Evolutionary conservation across 1,139 yeast genomes (phyloP).

Genomic region (Keqinozyma sinolaborantium): DNA sequence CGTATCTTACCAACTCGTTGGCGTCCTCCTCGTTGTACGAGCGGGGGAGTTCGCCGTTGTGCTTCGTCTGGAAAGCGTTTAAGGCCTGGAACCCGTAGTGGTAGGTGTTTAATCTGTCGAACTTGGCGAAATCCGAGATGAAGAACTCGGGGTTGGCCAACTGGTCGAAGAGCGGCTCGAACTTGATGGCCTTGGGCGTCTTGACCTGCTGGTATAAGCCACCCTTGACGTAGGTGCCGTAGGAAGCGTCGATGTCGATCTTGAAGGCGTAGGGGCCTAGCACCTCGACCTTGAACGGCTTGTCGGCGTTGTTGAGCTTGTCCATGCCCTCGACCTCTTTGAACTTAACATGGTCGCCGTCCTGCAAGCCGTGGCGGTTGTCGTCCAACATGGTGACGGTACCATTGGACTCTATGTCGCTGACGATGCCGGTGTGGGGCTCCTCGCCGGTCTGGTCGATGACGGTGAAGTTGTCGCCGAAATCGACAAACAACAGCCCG

Average conservation of each 20-base stretch:
- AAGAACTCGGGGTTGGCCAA: slow-evolving; percentile 74
- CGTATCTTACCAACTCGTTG: slow-evolving; percentile 56
- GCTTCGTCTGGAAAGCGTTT: slow-evolving; percentile 63
- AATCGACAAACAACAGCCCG: slow-evolving; percentile 86
- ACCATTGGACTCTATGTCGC: slow-evolving; percentile 86
- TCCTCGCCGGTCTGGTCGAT: slow-evolving; percentile 92
- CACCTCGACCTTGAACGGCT: slow-evolving; percentile 73
- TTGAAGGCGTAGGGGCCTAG: slow-evolving; percentile 92
- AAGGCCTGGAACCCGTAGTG: slow-evolving; percentile 93
- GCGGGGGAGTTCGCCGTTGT: slow-evolving; percentile 67
- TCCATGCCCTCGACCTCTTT: slow-evolving; percentile 79
- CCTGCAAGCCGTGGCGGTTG: slow-evolving; percentile 88
- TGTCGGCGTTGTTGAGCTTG: slow-evolving; percentile 60
- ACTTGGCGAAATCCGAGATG: slow-evolving; percentile 86
- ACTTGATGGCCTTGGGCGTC: slow-evolving; percentile 63
- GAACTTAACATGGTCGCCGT: slow-evolving; percentile 86
- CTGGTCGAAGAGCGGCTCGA: slow-evolving; percentile 63
- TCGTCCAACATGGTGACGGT: slow-evolving; percentile 91
- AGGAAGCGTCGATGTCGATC: slow-evolving; percentile 46
- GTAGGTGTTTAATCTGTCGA: slow-evolving; percentile 85
- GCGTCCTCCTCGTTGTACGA: slow-evolving; percentile 80
- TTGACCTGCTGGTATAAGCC: slow-evolving; percentile 93
- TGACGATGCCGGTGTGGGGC: slow-evolving; percentile 79
- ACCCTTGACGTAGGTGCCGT: slow-evolving; percentile 72
- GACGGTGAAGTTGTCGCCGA: slow-evolving; percentile 77